Conservation (phyloP, 768 basidiomycete genomes). For the Kwoniella heveanensis region DNA sequence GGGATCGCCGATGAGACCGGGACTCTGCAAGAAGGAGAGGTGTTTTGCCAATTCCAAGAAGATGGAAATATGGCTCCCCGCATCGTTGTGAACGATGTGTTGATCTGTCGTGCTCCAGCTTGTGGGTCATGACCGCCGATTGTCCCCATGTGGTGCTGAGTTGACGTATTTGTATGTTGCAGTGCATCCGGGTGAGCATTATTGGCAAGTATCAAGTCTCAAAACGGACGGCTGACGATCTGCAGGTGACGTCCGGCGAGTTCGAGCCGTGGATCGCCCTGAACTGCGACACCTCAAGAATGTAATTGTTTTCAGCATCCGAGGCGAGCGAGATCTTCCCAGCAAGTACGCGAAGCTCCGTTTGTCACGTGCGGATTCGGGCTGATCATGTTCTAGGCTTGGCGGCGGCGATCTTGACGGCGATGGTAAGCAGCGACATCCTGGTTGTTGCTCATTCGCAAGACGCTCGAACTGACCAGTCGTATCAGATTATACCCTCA, state of each 20-base stretch:
- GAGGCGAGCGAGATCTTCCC: conserved; percentile 46
- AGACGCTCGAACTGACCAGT: not conserved
- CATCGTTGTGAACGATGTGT: conserved; percentile 37
- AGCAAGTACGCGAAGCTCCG: conserved; percentile 37
- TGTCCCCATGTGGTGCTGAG: not conserved
- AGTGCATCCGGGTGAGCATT: conserved; percentile 30
- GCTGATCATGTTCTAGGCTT: conserved; percentile 30
- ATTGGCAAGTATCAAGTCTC: not conserved
- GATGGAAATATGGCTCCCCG: conserved; percentile 30
- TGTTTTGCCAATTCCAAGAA: conserved; percentile 53
- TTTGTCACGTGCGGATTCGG: conserved; percentile 2
- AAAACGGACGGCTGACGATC: not conserved
- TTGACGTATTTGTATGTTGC: not conserved
- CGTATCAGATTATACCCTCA: conserved; percentile 49
- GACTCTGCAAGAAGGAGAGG: conserved; percentile 42
- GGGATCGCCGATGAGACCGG: conserved; percentile 54
- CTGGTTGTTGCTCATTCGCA: too few species aligned
- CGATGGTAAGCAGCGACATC: conserved; percentile 44
- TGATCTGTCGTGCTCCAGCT: conserved; percentile 53
- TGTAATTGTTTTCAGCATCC: conserved; percentile 53
- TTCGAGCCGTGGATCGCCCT: conserved; percentile 48
- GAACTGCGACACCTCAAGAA: conserved; percentile 52
- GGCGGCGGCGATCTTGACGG: conserved; percentile 55
- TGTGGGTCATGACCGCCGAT: conserved; percentile 32
- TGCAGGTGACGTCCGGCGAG: conserved; percentile 50